Evolutionary conservation across 805 yeast genomes (phyloP), one percentile per base, ranked within the genome.

Genomic region (Pichia occidentalis): DNA sequence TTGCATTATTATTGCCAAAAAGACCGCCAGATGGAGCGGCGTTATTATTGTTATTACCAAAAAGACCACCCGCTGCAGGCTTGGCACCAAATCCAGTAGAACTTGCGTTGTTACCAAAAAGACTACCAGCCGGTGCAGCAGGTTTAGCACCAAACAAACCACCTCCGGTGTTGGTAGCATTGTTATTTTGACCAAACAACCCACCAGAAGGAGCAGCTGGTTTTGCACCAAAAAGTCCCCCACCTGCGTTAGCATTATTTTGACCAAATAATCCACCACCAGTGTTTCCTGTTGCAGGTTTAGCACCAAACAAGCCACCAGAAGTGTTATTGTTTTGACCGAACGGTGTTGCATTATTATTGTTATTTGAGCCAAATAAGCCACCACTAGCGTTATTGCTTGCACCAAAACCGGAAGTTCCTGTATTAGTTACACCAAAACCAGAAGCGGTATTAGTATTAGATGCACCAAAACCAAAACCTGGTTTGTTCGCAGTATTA

Each of bases 191-290:
- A 27, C 64, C 61, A 42, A 59, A 59, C 7, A 51, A 25, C 9
- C 64, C 62, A 22, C 56, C 54, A 36, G 56, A 44, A 12, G 54
- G 5, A 8, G 40, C 23, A 12, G 40, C 30, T 44, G 59, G 46
- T 46, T 49, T 57, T n/a, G 66, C 63, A 50, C 63, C 67, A 40
- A 65, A 48, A 20, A 62, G 64, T 39, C 64, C 66, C 21, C 48
- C 51, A 29, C 50, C 46, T 14, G 50, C 34, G 11, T 36, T 14
- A 21, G 28, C 48, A 39, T 35, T 46, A 23, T 45, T 48, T 18
- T 44, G 33, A 32, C 52, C 54, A 38, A 49, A 48, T 17, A 49
- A 36, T 4, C 42, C 39, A n/a, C 42, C 36, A 20, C 31, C 42
- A 36, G 43, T 26, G 4, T 49, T 32, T 13, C 39, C 40, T 12